Evolutionary conservation across 352 stramenopile genomes (phyloP).

Genomic region (Globisporangium takayamanum): DNA sequence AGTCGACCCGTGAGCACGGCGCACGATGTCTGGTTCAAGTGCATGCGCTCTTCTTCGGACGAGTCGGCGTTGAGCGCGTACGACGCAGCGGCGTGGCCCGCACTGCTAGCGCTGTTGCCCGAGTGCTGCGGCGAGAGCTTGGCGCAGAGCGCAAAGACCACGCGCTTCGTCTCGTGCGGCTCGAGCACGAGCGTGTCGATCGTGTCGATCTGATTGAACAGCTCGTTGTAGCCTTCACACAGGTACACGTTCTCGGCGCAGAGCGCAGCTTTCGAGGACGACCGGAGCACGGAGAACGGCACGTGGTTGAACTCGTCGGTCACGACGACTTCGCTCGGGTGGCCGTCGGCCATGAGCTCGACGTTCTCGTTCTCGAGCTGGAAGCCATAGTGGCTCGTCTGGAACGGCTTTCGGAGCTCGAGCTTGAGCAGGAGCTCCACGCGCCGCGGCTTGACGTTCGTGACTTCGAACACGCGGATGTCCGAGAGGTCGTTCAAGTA

Average conservation of each 20-base stretch:
- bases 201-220: conserved; percentile 84
- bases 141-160: conserved; percentile 73
- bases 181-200: conserved; percentile 55
- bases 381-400: conserved; percentile 67
- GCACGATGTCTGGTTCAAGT: conserved; percentile 82
- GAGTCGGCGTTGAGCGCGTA: conserved; percentile 41
- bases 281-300: conserved; percentile 61
- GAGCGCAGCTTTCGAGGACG: conserved; percentile 59
- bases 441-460: conserved; percentile 44
- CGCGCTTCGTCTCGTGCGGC: conserved; percentile 55
- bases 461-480: conserved; percentile 77
- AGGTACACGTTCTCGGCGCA: conserved; percentile 77
- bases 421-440: conserved; percentile 60
- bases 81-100: conserved; percentile 6
- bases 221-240: conserved; percentile 84
- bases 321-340: conserved; percentile 19
- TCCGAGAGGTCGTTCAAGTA: conserved; percentile 86
- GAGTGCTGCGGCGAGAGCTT: conserved; percentile 37
- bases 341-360: conserved; percentile 32
- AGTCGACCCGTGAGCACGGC: conserved; percentile 60
- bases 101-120: conserved; percentile 8
- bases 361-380: conserved; percentile 88
- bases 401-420: conserved; percentile 81
- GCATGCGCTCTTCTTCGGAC: conserved; percentile 77
- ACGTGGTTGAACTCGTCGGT: conserved; percentile 73